phyloP scores from a whole-genome alignment of 306 rosid genomes.

The Trifolium repens region DNA sequence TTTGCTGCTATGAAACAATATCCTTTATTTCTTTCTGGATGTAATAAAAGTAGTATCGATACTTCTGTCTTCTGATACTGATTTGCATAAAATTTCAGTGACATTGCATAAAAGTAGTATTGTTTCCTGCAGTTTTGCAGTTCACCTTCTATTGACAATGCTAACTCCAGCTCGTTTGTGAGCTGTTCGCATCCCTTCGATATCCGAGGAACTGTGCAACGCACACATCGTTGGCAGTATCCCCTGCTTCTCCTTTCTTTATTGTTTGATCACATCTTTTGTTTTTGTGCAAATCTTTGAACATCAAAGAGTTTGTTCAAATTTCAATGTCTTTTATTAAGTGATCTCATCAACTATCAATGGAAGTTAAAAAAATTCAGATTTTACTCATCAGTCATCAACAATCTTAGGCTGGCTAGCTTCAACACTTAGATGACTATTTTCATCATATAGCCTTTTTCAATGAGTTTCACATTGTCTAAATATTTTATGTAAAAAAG shows the following conservation, averaged over 20 bases:
- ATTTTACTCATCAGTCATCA: too few relatives aligned
- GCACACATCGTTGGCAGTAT: not conserved
- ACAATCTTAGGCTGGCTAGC: too few relatives aligned
- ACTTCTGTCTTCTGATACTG: not conserved
- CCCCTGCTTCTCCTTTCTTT: not conserved
- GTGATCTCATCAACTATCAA: not conserved
- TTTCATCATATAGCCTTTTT: too few relatives aligned
- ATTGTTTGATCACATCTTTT: not conserved
- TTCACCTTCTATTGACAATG: not conserved
- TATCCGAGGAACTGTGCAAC: not conserved
- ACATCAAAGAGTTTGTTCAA: not conserved
- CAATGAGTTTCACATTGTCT: too few relatives aligned
- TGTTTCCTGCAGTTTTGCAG: not conserved
- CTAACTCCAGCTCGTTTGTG: not conserved
- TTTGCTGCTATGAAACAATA: slow-evolving; percentile 23
- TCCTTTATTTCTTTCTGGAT: slow-evolving; percentile 10
- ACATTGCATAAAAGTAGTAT: too few relatives aligned
- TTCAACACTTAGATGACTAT: too few relatives aligned
- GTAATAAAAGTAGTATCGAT: slow-evolving; percentile 32
- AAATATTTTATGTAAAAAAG: not conserved
- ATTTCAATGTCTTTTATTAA: not conserved
- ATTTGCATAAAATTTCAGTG: slow-evolving; percentile 17
- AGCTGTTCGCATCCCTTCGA: not conserved
- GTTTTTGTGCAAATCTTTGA: not conserved
- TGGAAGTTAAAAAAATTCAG: too few relatives aligned